Evolutionary conservation across 2,329 filamentous ascomycete species (phyloP), one percentile per base, ranked within the genome.

Genomic region (Westerdykella sp.): DNA sequence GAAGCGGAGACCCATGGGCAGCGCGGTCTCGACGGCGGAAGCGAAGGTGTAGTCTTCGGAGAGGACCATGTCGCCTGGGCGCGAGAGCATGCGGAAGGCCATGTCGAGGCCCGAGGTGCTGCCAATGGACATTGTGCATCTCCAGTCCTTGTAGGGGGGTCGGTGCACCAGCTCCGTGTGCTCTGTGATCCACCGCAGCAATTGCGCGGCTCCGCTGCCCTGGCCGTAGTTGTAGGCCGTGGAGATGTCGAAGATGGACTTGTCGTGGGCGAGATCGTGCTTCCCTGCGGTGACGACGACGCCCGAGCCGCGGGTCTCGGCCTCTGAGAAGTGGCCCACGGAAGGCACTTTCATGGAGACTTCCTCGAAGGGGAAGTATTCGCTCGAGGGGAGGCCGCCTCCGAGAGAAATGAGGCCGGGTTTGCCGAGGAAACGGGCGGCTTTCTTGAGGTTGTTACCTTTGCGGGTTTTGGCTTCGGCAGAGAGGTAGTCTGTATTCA

Each of bases 221-320:
- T 95, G 89, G 28, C 86, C 87, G 65, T 98, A 98, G 70, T 98
- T 97, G 64, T 96, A 82, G 1, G 85, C 85, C 49, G 94, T 87
- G 37, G 86, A 81, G 40, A 98, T 79, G 69, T 98, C 93, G 71
- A 67, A 81, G 21, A 74, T 67, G 34, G 77, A 77, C 48, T 75
- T 81, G 15, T 77, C 80, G 39, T 85, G 74, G 11, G 74, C 73
- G 16, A 85, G 80, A 69, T 96, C 91, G 66, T 95, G 83, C 71
- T 96, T 98, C 37, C 86, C 87, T 15, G 87, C 80, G 16, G 69
- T 79, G 30, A 90, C 58, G 4, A 75, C 71, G 18, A 76, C 70
- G 10, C 84, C 86, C 0, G 74, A 73, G 13, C 75, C 65, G n/a
- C 72, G 67, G 1, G 81, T 83, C 42, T 83, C 83, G 23, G 76